These are phyloP conservation scores for Euphorbia peplus DNA, from an alignment of 345 rosid genomes.

Conservation along the genomic window DNA sequence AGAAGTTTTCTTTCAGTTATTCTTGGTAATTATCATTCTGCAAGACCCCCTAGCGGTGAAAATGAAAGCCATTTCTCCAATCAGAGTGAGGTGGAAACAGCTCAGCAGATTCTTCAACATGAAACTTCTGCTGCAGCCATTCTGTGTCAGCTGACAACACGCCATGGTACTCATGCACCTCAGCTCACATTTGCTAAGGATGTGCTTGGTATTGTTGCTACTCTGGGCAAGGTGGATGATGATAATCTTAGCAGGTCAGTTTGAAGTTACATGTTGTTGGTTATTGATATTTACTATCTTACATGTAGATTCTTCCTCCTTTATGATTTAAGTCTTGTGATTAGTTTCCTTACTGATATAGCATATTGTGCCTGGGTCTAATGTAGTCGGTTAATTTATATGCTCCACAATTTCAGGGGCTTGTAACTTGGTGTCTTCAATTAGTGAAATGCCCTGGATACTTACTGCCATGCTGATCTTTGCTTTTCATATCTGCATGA, in stretches of 20 bases:
- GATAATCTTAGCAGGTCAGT: slow-evolving; percentile 75
- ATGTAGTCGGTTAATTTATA: neutral
- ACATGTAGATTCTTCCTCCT: neutral
- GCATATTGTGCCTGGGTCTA: neutral
- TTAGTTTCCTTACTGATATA: slow-evolving; percentile 3
- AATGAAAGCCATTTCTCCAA: slow-evolving; percentile 28
- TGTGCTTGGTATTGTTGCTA: slow-evolving; percentile 73
- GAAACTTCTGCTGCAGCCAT: slow-evolving; percentile 79
- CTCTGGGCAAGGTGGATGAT: slow-evolving; percentile 74
- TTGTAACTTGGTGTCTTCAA: neutral
- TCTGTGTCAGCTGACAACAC: slow-evolving; percentile 46
- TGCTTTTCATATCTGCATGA: slow-evolving; percentile 3
- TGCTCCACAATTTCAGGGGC: neutral
- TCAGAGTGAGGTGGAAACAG: slow-evolving; percentile 57
- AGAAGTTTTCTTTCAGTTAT: slow-evolving; percentile 40
- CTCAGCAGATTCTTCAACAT: slow-evolving; percentile 48
- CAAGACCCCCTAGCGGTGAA: slow-evolving; percentile 26
- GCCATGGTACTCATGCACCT: slow-evolving; percentile 41
- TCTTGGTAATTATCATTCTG: slow-evolving; percentile 56
- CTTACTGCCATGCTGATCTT: neutral
- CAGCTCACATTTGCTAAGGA: slow-evolving; percentile 45
- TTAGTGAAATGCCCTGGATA: neutral
- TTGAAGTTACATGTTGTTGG: slow-evolving; percentile 13
- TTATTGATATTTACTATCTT: slow-evolving; percentile 13
- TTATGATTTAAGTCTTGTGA: neutral